phyloP scores from a whole-genome alignment of 2,329 filamentous ascomycete species.

The Pyrenophora seminiperda region DNA sequence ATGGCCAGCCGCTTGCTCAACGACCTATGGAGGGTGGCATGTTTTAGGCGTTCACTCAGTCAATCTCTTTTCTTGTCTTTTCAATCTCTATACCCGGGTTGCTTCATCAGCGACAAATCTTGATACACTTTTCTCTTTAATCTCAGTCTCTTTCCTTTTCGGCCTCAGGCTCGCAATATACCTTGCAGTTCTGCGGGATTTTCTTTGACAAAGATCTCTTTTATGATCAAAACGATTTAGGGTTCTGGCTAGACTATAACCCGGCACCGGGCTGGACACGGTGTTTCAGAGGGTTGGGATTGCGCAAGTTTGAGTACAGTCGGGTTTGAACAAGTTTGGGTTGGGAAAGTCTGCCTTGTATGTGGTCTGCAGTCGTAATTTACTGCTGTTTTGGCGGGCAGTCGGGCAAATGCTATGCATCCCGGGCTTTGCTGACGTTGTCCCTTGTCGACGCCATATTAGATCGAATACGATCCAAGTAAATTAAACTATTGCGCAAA shows the following conservation, averaged over 20 bases:
- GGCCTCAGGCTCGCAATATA: slow-evolving; percentile 37
- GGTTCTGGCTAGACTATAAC: slow-evolving; percentile 29
- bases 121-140: slow-evolving; percentile 9
- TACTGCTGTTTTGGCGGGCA: slow-evolving; percentile 6
- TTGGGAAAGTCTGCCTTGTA: slow-evolving; percentile 11
- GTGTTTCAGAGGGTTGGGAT: slow-evolving; percentile 25
- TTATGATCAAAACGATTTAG: slow-evolving; percentile 22
- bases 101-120: slow-evolving; percentile 25
- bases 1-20: slow-evolving; percentile 27
- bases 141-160: slow-evolving; percentile 4
- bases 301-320: slow-evolving; percentile 13
- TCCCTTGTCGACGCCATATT: not conserved
- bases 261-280: slow-evolving; percentile 40
- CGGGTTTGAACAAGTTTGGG: not conserved
- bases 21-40: slow-evolving; percentile 44
- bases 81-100: slow-evolving; percentile 15
- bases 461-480: no score
- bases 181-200: slow-evolving; percentile 25
- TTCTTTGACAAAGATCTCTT: slow-evolving; percentile 18
- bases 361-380: slow-evolving; percentile 14
- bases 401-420: not conserved
- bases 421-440: slow-evolving; percentile 6
- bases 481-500: no score
- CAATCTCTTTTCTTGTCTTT: slow-evolving; percentile 15
- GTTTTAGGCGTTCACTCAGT: slow-evolving; percentile 30